A percentile compares a stretch with the other conserved stretches of the same genome.
These are phyloP conservation scores for Eugenia klotzschiana DNA, from an alignment of 441 rosid species.

Conservation along the genomic window DNA sequence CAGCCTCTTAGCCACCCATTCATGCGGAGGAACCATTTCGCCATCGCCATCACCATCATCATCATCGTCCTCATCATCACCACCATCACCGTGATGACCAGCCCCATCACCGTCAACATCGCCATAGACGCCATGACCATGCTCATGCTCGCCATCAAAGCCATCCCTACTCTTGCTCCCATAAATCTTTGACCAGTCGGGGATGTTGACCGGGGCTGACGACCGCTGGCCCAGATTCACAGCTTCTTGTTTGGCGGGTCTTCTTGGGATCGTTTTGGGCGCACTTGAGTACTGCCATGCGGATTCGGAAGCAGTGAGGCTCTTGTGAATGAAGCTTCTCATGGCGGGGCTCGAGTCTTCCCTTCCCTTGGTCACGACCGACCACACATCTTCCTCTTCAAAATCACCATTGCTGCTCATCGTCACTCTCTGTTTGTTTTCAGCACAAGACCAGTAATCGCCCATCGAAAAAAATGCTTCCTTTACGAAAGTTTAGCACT, in stretches of 20 bases:
- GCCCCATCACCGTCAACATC: not conserved
- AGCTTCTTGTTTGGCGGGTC: slow-evolving; percentile 1
- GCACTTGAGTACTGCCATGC: slow-evolving; percentile 21
- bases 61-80: slow-evolving; percentile 1
- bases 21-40: slow-evolving; percentile 84
- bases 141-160: not conserved
- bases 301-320: slow-evolving; percentile 18
- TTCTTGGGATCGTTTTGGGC: slow-evolving; percentile 36
- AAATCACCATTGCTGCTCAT: slow-evolving; percentile 38
- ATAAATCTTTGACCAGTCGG: slow-evolving; percentile 75
- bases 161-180: slow-evolving; percentile 13
- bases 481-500: not conserved
- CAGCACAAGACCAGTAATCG: not conserved
- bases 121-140: not conserved
- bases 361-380: slow-evolving; percentile 20
- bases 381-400: slow-evolving; percentile 72
- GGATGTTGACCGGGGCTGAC: slow-evolving; percentile 65
- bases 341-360: slow-evolving; percentile 28
- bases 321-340: slow-evolving; percentile 17
- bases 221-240: slow-evolving; percentile 31
- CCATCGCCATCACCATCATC: slow-evolving; percentile 21
- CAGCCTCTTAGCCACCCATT: slow-evolving; percentile 78
- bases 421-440: not conserved
- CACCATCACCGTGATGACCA: slow-evolving; percentile 3
- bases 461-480: not conserved